These are phyloP conservation scores for Sugiyamaella americana DNA, from an alignment of 805 yeast species.

Conservation along the genomic window DNA sequence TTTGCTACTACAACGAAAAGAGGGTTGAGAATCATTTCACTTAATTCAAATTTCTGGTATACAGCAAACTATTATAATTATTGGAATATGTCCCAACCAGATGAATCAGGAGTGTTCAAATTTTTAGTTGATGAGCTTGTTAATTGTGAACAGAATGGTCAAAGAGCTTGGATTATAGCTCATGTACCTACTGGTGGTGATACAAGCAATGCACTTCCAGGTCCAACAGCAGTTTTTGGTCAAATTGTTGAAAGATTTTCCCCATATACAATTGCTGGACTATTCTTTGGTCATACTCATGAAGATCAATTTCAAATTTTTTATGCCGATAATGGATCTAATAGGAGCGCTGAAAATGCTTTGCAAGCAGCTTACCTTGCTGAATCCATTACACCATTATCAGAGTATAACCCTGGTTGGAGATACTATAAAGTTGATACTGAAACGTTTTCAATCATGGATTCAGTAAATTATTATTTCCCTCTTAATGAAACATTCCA, in stretches of 20 bases:
- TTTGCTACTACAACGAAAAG: slow-evolving; percentile 54
- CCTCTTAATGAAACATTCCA: slow-evolving; percentile 47
- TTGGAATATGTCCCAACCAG: slow-evolving; percentile 46
- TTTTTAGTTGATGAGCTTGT: slow-evolving; percentile 56
- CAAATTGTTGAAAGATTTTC: slow-evolving; percentile 61
- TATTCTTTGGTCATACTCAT: slow-evolving; percentile 70
- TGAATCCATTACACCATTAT: slow-evolving; percentile 60
- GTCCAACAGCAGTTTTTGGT: slow-evolving; percentile 50
- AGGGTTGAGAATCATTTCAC: slow-evolving; percentile 47
- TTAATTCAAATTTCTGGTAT: slow-evolving; percentile 54
- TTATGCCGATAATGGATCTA: slow-evolving; percentile 33
- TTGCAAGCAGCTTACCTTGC: slow-evolving; percentile 57
- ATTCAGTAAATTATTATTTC: slow-evolving; percentile 52
- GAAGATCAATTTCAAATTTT: slow-evolving; percentile 58
- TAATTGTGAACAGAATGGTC: slow-evolving; percentile 49
- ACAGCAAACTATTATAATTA: slow-evolving; percentile 50
- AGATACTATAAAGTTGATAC: slow-evolving; percentile 64
- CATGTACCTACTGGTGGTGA: slow-evolving; percentile 53
- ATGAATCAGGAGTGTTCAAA: slow-evolving; percentile 56
- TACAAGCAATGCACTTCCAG: slow-evolving; percentile 53
- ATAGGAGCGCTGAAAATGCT: slow-evolving; percentile 42
- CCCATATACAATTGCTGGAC: slow-evolving; percentile 60
- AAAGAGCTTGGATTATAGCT: slow-evolving; percentile 65
- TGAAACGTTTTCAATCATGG: slow-evolving; percentile 53
- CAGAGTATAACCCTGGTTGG: slow-evolving; percentile 62